phyloP scores from a whole-genome alignment of 345 rosid genomes.

The Microthlaspi erraticum region DNA sequence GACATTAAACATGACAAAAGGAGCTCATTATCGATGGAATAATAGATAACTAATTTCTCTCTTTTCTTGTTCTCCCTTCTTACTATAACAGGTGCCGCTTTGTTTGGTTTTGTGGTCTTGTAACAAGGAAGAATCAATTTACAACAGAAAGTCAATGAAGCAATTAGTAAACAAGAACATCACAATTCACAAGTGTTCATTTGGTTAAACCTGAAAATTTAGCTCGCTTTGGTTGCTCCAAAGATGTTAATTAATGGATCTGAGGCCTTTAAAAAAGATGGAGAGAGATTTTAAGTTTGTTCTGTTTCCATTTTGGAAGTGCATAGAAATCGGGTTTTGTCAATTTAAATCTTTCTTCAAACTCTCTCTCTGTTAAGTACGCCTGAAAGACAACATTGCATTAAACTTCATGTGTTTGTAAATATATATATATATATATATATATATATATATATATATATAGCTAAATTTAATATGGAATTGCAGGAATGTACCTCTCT shows the following conservation, averaged over 20 bases:
- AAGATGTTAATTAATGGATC: background rate
- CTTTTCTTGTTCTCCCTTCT: no score
- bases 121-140: background rate
- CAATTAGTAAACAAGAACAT: slow-evolving; percentile 12
- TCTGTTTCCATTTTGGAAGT: slow-evolving; percentile 78
- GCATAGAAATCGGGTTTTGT: slow-evolving; percentile 50
- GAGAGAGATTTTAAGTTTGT: slow-evolving; percentile 69
- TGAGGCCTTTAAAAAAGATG: slow-evolving; percentile 54
- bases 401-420: background rate
- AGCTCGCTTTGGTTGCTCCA: slow-evolving; percentile 4
- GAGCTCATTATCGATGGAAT: no score
- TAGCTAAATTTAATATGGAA: background rate
- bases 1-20: no score
- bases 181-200: background rate
- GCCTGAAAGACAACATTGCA: slow-evolving; percentile 44
- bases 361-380: slow-evolving; percentile 62
- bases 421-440: no score
- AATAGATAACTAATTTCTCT: no score
- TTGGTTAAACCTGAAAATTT: background rate
- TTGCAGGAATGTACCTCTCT: slow-evolving; percentile 59
- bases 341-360: slow-evolving; percentile 60
- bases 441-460: no score
- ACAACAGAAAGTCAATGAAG: slow-evolving; percentile 4
- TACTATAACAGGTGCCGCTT: no score
- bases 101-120: slow-evolving; percentile 9